phyloP scores from a whole-genome alignment of 805 yeast genomes.

The Jamesozyma gamospora region DNA sequence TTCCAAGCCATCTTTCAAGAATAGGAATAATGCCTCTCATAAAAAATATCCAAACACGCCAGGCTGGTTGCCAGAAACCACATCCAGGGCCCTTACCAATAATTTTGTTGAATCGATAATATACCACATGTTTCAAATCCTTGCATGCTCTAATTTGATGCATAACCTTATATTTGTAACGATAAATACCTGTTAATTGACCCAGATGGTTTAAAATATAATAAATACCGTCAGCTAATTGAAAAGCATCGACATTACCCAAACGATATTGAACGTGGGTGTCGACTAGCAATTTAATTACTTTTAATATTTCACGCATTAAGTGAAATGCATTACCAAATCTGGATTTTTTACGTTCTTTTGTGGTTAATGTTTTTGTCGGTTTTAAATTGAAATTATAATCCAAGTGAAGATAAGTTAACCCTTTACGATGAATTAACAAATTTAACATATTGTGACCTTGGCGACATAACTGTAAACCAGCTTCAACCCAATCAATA shows the following conservation, averaged over 20 bases:
- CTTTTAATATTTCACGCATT: conserved; percentile 77
- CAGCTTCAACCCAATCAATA: conserved; percentile 98
- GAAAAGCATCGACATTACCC: conserved; percentile 87
- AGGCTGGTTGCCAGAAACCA: conserved; percentile 99
- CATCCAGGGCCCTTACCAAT: conserved; percentile 98
- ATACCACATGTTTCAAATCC: conserved; percentile 87
- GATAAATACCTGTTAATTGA: conserved; percentile 89
- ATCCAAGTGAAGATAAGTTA: conserved; percentile 87
- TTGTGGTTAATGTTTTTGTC: conserved; percentile 89
- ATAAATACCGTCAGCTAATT: conserved; percentile 88
- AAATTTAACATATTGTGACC: conserved; percentile 90
- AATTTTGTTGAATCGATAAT: conserved; percentile 69
- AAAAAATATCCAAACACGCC: conserved; percentile 94
- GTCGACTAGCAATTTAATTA: conserved; percentile 81
- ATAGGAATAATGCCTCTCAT: conserved; percentile 86
- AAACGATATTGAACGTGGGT: conserved; percentile 85
- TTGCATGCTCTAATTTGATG: conserved; percentile 95
- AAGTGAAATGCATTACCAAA: conserved; percentile 95
- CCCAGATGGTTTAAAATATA: conserved; percentile 90
- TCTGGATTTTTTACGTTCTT: conserved; percentile 89
- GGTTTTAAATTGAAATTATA: conserved; percentile 94
- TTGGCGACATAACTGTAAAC: conserved; percentile 83
- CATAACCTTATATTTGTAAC: conserved; percentile 96
- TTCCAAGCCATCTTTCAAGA: conserved; percentile 91
- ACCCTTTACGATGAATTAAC: conserved; percentile 79